Evolutionary conservation across 2,329 filamentous ascomycete species (phyloP).

Genomic region (Neopestalotiopsis rosae): DNA sequence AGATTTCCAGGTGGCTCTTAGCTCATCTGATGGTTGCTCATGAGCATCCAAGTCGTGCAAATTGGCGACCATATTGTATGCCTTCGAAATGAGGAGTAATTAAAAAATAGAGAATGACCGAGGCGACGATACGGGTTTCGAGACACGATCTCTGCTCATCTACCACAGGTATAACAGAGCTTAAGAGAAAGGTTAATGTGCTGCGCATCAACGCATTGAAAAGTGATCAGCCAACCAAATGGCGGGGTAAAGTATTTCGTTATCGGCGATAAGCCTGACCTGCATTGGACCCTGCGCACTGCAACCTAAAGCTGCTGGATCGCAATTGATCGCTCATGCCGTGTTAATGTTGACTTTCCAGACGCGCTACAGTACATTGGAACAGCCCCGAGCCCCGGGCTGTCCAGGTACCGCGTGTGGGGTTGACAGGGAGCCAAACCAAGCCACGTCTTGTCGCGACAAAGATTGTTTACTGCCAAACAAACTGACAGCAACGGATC

Average conservation of each 20-base stretch:
- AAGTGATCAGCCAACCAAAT: background rate
- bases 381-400: background rate
- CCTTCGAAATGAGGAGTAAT: too few relatives aligned
- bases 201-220: background rate
- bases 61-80: conserved; percentile 44
- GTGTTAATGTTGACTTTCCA: background rate
- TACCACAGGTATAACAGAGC: background rate
- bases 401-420: background rate
- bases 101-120: too few relatives aligned
- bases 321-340: background rate
- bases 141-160: too few relatives aligned
- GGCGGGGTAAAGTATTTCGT: background rate
- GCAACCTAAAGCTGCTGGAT: background rate
- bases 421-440: background rate
- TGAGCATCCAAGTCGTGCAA: conserved; percentile 71
- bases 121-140: too few relatives aligned
- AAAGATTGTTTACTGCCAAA: conserved; percentile 3
- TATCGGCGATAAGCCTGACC: background rate
- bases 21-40: conserved; percentile 73
- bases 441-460: conserved; percentile 6
- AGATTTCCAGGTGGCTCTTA: conserved; percentile 77
- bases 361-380: background rate
- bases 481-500: background rate
- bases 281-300: background rate
- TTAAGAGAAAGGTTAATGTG: background rate